Base-by-base conservation (phyloP, 1,284 basidiomycete species). In the Ceratobasidium sp. region DNA sequence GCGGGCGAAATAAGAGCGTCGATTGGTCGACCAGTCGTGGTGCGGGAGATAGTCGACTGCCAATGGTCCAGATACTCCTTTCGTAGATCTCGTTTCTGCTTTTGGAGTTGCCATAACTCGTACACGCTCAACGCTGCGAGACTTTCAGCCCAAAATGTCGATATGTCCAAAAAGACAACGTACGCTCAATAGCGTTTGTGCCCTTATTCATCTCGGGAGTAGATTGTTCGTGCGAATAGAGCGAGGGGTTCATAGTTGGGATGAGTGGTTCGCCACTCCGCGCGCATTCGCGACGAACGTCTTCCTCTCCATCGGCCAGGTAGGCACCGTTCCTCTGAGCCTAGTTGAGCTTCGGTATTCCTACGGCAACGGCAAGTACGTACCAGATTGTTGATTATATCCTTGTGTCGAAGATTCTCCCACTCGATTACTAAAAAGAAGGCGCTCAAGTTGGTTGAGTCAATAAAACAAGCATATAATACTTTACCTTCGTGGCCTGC, bases 401-500 rank as follows among this genome's bases (percentile, higher is more conserved):
- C 80, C 52, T 78, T 46, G 48, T 79, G 80, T 12, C 54, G 70
- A 13, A 56, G 46, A 42, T 79, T 79, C 56, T 82, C 81, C 83
- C 84, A 87, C 54, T 85, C 85, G 77, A 87, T 81, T 4, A 87
- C 84, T 80, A n/a, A 3, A 44, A n/a, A 28, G 15, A 50, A 33
- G 33, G 33, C 33, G 33, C 33, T 33, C 33, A 33, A 33, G 33
- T 33, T 33, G 33, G 33, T 33, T 33, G 33, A 33, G 33, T 33
- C 33, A 33, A 33, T 33, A 33, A 42, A 40, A 59, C 15, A 26
- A 38, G 38, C n/a, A 50, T 38, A 42, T 33, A 26, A 38, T 61
- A 20, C 28, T 26, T 46, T 71, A 90, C 91, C 90, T 82, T 87
- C 87, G 82, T 96, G 93, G 0, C 94, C 94, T 7, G 91, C 91